Percentiles rank a stretch among this genome's conserved stretches.
Conservation (phyloP, 208 protist species). For the Leishmania guyanensis region DNA sequence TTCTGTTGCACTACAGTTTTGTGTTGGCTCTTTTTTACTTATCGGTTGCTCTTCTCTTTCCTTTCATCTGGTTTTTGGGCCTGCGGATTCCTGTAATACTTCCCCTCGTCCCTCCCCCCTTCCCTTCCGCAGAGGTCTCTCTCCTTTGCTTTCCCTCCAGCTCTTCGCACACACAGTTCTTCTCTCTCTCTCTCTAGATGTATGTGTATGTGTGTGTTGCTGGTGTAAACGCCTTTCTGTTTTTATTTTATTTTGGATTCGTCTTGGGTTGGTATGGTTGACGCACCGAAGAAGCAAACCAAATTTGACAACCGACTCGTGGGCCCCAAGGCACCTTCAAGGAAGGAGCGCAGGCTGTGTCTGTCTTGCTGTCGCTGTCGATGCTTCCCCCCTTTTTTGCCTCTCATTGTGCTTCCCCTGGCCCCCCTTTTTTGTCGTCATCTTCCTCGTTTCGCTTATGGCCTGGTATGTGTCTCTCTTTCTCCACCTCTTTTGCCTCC, state of each 20-base stretch:
- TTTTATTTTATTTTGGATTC: background rate
- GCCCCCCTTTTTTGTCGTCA: background rate
- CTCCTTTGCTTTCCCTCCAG: background rate
- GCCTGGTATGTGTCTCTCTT: background rate
- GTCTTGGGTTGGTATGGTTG: background rate
- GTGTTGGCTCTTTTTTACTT: background rate
- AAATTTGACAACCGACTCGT: no score
- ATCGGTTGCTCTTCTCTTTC: background rate
- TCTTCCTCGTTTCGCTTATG: background rate
- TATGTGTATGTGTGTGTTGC: background rate
- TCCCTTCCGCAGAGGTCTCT: background rate
- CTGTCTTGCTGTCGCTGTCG: background rate
- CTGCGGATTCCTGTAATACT: background rate
- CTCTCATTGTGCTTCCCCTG: no score
- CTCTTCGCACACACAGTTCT: background rate
- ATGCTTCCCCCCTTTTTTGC: background rate
- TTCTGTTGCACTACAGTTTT: background rate
- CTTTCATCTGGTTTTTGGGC: background rate
- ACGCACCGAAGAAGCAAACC: background rate
- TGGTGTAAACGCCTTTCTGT: background rate
- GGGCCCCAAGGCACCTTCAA: background rate
- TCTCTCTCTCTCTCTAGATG: background rate
- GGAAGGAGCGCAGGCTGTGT: background rate
- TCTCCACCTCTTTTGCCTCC: background rate
- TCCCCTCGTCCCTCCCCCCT: background rate